Base-by-base conservation (phyloP, 345 rosid genomes). In the Moricandia moricandioides region DNA sequence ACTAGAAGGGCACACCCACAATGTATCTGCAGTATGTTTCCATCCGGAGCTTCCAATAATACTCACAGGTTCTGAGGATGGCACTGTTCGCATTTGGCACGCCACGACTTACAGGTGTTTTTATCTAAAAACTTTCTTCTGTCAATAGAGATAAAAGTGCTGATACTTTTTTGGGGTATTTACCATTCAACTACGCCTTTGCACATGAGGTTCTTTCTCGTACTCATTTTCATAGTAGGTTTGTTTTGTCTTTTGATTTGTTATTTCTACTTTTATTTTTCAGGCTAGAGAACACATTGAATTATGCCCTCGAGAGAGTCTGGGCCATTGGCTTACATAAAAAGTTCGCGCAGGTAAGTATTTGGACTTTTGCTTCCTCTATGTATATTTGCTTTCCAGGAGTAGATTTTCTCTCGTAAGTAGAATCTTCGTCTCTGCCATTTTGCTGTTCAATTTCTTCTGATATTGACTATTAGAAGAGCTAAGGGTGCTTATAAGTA, bases 251-350 rank as follows among this genome's bases (percentile, higher is more conserved):
- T 29, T 29, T 29, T 58, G 65, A 40, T 55, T 65, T 35, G 33
- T 39, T 39, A 17, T 39, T 16, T 39, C 21, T 70, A 4, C 65
- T 79, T 49, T 43, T 43, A 43, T 43, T 0, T 47, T 59, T 67
- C 90, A 95, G 99, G 89, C 97, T 84, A 57, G 86, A 84, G 66
- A 84, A 82, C 72, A 82, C 82, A 7, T 78, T 84, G 64, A 95
- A 95, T 82, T 95, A 95, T 70, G 96, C 96, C 45, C 93, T 95
- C 55, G 99, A 95, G 83, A 87, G 99, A 81, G 99, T 95, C 69
- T 92, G 99, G 99, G 92, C 97, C 21, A 72, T 92, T 30, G 99
- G 97, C n/a, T 56, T 88, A 86, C 67, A 82, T 90, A 81, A 95
- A 85, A 78, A 75, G 96, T 73, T 95, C 97, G 58, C 92, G 96